A percentile compares a stretch with the other conserved stretches of the same genome.
Conservation (phyloP, 1,139 yeast species). For the Geotrichum fermentans region DNA sequence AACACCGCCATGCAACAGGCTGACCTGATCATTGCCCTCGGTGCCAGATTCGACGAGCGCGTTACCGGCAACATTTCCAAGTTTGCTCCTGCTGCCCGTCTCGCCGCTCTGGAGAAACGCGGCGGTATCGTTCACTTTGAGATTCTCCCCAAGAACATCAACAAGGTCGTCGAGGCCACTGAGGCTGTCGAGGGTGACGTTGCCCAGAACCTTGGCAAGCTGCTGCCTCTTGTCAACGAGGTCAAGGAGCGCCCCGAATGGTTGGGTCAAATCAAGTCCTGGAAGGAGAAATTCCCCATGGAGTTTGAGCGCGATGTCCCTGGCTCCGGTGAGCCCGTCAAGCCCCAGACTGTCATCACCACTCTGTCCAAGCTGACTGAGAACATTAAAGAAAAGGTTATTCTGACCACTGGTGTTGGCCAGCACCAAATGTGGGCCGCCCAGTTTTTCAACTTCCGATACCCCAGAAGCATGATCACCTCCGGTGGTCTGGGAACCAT, state of each 20-base stretch:
- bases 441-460: conserved; percentile 89
- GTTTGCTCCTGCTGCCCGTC: conserved; percentile 90
- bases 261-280: conserved; percentile 65
- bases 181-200: conserved; percentile 98
- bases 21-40: conserved; percentile 86
- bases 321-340: conserved; percentile 66
- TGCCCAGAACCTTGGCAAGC: conserved; percentile 62
- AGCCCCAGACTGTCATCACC: conserved; percentile 85
- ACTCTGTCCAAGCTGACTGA: conserved; percentile 72
- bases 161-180: conserved; percentile 95
- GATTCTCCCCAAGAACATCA: conserved; percentile 91
- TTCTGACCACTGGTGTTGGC: conserved; percentile 96
- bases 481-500: conserved; percentile 98
- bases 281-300: conserved; percentile 88
- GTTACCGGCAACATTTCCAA: conserved; percentile 82
- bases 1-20: conserved; percentile 91
- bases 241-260: conserved; percentile 71
- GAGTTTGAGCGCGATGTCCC: conserved; percentile 56
- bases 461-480: conserved; percentile 88
- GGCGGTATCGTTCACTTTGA: conserved; percentile 98
- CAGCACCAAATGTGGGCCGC: conserved; percentile 99
- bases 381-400: conserved; percentile 61
- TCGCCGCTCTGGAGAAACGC: conserved; percentile 79
- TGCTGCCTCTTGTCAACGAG: conserved; percentile 63
- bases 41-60: conserved; percentile 97